phyloP scores from a whole-genome alignment of 768 basidiomycete species.

The Boletus rubescentipes region DNA sequence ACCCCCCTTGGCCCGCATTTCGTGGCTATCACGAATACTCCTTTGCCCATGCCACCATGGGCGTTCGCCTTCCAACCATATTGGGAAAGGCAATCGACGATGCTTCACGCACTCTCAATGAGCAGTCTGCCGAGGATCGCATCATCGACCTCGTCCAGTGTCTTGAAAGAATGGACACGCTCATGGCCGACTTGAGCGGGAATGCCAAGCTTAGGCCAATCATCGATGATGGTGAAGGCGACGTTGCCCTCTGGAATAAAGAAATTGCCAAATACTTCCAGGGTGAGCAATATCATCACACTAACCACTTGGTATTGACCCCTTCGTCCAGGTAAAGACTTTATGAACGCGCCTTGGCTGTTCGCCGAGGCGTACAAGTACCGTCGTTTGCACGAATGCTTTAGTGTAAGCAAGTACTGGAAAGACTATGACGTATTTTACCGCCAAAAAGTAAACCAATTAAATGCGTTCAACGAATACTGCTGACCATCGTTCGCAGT shows the following conservation, averaged over 20 bases:
- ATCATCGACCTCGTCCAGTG: constrained; percentile 83
- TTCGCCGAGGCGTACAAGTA: constrained; percentile 97
- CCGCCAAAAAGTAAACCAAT: constrained; percentile 70
- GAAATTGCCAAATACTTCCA: constrained; percentile 94
- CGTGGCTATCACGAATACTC: constrained; percentile 82
- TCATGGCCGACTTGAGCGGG: constrained; percentile 84
- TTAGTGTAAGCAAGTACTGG: constrained; percentile 90
- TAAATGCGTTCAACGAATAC: neutral
- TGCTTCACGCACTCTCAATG: constrained; percentile 83
- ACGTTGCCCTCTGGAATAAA: constrained; percentile 96
- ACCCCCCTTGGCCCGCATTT: constrained; percentile 81
- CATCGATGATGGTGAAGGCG: constrained; percentile 87
- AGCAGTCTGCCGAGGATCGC: constrained; percentile 76
- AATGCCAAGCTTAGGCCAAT: constrained; percentile 86
- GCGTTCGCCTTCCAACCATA: constrained; percentile 92
- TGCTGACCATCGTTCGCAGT: constrained; percentile 42
- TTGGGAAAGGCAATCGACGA: constrained; percentile 96
- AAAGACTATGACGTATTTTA: constrained; percentile 92
- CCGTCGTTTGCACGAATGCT: constrained; percentile 88
- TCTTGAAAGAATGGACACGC: constrained; percentile 85
- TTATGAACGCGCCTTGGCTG: constrained; percentile 96
- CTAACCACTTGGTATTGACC: neutral
- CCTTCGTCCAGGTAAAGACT: constrained; percentile 63
- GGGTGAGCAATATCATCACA: constrained; percentile 43
- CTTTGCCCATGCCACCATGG: constrained; percentile 92